Conservation (phyloP, 805 yeast species). For the Monosporozyma aerobia region DNA sequence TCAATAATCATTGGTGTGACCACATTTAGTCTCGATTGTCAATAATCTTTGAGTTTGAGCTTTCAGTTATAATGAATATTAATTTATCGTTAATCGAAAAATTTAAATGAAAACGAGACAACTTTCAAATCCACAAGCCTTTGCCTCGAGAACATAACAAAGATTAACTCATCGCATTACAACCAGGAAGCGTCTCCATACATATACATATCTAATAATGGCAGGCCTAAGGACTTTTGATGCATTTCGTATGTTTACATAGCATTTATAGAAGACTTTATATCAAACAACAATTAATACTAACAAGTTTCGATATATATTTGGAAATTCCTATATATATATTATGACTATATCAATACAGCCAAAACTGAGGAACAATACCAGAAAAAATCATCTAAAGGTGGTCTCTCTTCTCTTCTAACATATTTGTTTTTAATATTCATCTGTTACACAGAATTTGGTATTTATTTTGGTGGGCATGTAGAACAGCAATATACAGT, state of each 20-base stretch:
- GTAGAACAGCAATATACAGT: conserved; percentile 72
- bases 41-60: not conserved
- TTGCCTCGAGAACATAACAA: not conserved
- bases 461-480: conserved; percentile 75
- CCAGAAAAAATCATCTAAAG: conserved; percentile 63
- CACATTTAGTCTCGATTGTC: not conserved
- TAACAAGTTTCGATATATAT: not conserved
- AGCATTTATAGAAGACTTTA: not conserved
- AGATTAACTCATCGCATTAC: not conserved
- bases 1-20: not conserved
- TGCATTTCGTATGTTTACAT: conserved; percentile 50
- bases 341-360: not conserved
- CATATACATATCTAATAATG: conserved; percentile 9
- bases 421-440: conserved; percentile 55
- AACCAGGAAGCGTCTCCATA: not conserved
- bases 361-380: conserved; percentile 62
- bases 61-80: not conserved
- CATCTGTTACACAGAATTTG: conserved; percentile 75
- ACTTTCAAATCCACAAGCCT: not conserved
- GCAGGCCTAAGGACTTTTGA: conserved; percentile 48
- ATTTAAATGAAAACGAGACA: not conserved
- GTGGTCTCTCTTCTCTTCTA: conserved; percentile 62
- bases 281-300: not conserved
- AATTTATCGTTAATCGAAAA: not conserved
- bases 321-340: not conserved